Evolutionary conservation across 805 yeast genomes (phyloP).

Genomic region (Cyberlindnera japonica): DNA sequence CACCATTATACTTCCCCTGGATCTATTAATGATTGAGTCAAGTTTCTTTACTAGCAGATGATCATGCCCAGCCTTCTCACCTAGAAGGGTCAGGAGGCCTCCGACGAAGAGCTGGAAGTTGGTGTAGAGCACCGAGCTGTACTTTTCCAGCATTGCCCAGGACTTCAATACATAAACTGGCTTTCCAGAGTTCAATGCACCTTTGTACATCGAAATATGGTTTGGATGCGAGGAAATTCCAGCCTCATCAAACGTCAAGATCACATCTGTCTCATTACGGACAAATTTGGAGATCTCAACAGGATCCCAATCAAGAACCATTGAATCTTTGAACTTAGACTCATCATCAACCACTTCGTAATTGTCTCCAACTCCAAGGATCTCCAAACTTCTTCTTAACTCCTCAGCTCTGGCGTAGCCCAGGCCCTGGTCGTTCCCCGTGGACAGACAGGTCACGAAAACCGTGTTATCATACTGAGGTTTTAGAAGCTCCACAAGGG

Average conservation of each 20-base stretch:
- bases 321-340: constrained; percentile 59
- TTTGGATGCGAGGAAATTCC: constrained; percentile 92
- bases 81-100: not conserved
- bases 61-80: not conserved
- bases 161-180: constrained; percentile 30
- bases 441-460: constrained; percentile 65
- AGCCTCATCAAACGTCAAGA: constrained; percentile 73
- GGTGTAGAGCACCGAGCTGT: constrained; percentile 37
- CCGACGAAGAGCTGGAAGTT: constrained; percentile 8
- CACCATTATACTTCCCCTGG: constrained; percentile 29
- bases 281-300: constrained; percentile 39
- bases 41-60: not conserved
- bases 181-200: constrained; percentile 26
- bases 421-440: constrained; percentile 72
- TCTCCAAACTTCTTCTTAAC: constrained; percentile 47
- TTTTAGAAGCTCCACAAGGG: constrained; percentile 51
- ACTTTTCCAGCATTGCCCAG: constrained; percentile 40
- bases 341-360: constrained; percentile 44
- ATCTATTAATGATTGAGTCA: no score
- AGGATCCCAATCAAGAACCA: constrained; percentile 61
- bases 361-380: constrained; percentile 44
- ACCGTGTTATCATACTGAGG: constrained; percentile 47
- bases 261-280: constrained; percentile 30
- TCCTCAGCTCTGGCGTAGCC: constrained; percentile 65
- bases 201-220: constrained; percentile 63